These are phyloP conservation scores for Linnemannia schmuckeri DNA, from an alignment of 192 early-diverging fungal species.

Conservation along the genomic window DNA sequence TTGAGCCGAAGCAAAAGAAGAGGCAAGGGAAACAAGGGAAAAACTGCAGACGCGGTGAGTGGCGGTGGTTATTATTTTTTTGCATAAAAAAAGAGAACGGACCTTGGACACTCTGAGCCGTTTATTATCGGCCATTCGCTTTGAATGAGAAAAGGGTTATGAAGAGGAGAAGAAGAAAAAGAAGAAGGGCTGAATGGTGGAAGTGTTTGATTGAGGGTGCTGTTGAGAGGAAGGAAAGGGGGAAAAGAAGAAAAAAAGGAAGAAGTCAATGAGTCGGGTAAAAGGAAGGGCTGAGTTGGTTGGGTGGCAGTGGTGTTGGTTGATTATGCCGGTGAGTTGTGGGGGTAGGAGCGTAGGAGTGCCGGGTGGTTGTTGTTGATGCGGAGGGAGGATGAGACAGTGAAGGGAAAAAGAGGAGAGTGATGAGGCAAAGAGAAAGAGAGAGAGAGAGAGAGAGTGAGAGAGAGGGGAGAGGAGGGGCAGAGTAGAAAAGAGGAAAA, in stretches of 20 bases:
- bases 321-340: background rate
- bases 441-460: background rate
- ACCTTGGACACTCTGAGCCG: slow-evolving; percentile 46
- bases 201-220: background rate
- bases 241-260: background rate
- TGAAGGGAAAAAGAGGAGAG: background rate
- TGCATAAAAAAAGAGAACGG: background rate
- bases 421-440: background rate
- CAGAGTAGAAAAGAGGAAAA: background rate
- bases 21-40: background rate
- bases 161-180: background rate
- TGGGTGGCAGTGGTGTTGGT: background rate
- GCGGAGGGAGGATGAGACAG: background rate
- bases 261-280: background rate
- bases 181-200: background rate
- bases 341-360: background rate
- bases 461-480: background rate
- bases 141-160: background rate
- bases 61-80: background rate
- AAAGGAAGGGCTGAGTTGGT: background rate
- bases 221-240: background rate
- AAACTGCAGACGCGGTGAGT: background rate
- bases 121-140: slow-evolving; percentile 50
- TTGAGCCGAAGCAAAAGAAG: background rate
- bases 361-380: background rate